Percentiles rank a stretch among this genome's conserved stretches.
phyloP scores from a whole-genome alignment of 805 yeast species.

The Schwanniomyces pseudopolymorphus region DNA sequence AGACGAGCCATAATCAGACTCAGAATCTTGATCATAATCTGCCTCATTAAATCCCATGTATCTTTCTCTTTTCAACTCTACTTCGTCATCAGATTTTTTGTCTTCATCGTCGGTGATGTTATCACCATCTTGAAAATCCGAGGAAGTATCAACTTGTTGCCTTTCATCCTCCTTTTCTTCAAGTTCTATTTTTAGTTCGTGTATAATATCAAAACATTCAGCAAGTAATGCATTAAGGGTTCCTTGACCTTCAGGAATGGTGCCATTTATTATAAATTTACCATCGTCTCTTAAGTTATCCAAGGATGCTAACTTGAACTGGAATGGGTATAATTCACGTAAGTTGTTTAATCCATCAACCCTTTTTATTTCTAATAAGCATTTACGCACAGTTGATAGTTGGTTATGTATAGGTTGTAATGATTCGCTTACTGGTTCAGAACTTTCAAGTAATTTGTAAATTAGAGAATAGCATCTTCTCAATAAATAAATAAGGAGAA shows the following conservation, averaged over 20 bases:
- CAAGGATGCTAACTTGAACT: slow-evolving; percentile 85
- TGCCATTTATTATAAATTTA: slow-evolving; percentile 81
- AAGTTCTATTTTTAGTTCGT: slow-evolving; percentile 84
- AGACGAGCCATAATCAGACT: slow-evolving; percentile 20
- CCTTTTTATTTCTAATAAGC: slow-evolving; percentile 84
- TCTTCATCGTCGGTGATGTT: slow-evolving; percentile 28
- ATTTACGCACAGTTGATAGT: slow-evolving; percentile 84
- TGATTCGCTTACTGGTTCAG: slow-evolving; percentile 95
- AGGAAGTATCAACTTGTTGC: slow-evolving; percentile 10
- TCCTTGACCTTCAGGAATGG: slow-evolving; percentile 98
- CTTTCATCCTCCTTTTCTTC: slow-evolving; percentile 55
- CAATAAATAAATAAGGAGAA: slow-evolving; percentile 68
- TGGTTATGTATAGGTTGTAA: slow-evolving; percentile 93
- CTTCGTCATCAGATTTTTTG: slow-evolving; percentile 42
- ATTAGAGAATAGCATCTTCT: slow-evolving; percentile 90
- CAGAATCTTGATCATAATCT: slow-evolving; percentile 42
- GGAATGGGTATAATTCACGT: slow-evolving; percentile 93
- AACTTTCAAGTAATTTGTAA: slow-evolving; percentile 82
- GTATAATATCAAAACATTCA: slow-evolving; percentile 91
- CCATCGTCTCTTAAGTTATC: slow-evolving; percentile 90
- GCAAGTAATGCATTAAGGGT: slow-evolving; percentile 86
- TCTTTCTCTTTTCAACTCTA: slow-evolving; percentile 42
- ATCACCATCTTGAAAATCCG: slow-evolving; percentile 5
- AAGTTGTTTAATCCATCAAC: slow-evolving; percentile 88
- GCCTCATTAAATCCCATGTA: slow-evolving; percentile 46